phyloP scores from a whole-genome alignment of 805 yeast species.

The Cyberlindnera sargentensis region DNA sequence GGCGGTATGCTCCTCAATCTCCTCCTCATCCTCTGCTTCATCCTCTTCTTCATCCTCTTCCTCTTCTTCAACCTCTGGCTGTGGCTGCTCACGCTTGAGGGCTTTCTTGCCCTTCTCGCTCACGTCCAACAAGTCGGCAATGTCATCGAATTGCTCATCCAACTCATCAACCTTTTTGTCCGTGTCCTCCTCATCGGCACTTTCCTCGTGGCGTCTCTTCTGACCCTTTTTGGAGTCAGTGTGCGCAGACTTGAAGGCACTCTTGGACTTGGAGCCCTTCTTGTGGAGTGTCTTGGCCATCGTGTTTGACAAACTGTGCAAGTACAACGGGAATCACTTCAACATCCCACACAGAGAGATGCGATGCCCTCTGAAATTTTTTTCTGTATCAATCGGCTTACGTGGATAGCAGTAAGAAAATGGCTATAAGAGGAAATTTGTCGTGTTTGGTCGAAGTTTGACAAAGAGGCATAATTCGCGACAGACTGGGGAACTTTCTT shows the following conservation, averaged over 20 bases:
- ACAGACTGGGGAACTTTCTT: no score
- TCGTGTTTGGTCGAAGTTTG: neutral
- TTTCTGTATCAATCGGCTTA: neutral
- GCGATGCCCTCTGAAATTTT: slow-evolving; percentile 2
- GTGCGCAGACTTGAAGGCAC: slow-evolving; percentile 3
- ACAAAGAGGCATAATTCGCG: neutral
- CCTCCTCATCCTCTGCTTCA: slow-evolving; percentile 15
- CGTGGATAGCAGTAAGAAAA: no score
- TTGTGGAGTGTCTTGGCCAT: slow-evolving; percentile 16
- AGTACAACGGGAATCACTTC: no score
- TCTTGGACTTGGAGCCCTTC: slow-evolving; percentile 9
- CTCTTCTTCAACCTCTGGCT: slow-evolving; percentile 19
- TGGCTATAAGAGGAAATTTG: no score
- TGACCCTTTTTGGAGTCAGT: slow-evolving; percentile 14
- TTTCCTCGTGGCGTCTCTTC: slow-evolving; percentile 26
- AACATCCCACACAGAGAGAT: neutral
- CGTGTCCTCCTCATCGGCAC: slow-evolving; percentile 27
- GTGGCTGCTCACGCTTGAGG: slow-evolving; percentile 12
- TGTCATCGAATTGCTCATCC: slow-evolving; percentile 52
- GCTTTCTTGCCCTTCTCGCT: slow-evolving; percentile 24
- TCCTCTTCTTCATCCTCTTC: slow-evolving; percentile 13
- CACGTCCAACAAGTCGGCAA: slow-evolving; percentile 45
- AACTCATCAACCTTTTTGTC: slow-evolving; percentile 45
- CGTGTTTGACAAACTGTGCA: neutral
- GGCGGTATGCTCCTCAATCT: slow-evolving; percentile 13